These are phyloP conservation scores for Kitagawia praeruptora DNA, from an alignment of 129 eudicot species.

Conservation along the genomic window DNA sequence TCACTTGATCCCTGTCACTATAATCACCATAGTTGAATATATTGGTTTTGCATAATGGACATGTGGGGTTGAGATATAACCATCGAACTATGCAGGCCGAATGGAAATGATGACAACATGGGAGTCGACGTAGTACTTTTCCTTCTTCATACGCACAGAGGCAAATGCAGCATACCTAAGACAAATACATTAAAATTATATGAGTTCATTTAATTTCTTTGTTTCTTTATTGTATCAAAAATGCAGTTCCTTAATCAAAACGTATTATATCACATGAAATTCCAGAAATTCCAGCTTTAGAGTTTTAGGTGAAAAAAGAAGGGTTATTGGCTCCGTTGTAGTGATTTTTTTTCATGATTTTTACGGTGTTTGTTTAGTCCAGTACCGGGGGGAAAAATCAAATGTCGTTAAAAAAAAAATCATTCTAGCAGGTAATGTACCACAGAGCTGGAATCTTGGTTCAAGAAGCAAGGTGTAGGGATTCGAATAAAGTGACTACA, in stretches of 20 bases:
- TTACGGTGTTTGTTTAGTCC: background rate
- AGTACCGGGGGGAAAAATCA: background rate
- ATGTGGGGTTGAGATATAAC: slow-evolving; percentile 73
- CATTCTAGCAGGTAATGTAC: background rate
- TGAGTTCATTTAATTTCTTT: background rate
- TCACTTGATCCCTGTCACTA: slow-evolving; percentile 59
- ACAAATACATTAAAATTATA: background rate
- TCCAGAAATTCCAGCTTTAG: background rate
- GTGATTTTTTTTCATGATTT: no score
- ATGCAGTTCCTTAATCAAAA: background rate
- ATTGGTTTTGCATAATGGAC: slow-evolving; percentile 89
- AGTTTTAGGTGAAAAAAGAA: no score
- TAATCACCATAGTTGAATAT: slow-evolving; percentile 62
- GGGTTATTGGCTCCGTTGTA: background rate
- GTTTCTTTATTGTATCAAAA: background rate
- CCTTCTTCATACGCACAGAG: slow-evolving; percentile 74
- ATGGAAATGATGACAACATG: slow-evolving; percentile 87
- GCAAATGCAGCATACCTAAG: slow-evolving; percentile 87
- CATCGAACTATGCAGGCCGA: slow-evolving; percentile 73
- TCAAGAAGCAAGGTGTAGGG: background rate
- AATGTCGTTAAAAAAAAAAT: no score
- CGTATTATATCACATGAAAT: no score
- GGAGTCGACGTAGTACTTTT: slow-evolving; percentile 79
- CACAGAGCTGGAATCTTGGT: background rate
- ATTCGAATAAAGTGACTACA: background rate